Percentiles rank a stretch among this genome's conserved stretches.
Evolutionary conservation across 768 basidiomycete genomes (phyloP).

Genomic region (Paxillus rubicundulus): DNA sequence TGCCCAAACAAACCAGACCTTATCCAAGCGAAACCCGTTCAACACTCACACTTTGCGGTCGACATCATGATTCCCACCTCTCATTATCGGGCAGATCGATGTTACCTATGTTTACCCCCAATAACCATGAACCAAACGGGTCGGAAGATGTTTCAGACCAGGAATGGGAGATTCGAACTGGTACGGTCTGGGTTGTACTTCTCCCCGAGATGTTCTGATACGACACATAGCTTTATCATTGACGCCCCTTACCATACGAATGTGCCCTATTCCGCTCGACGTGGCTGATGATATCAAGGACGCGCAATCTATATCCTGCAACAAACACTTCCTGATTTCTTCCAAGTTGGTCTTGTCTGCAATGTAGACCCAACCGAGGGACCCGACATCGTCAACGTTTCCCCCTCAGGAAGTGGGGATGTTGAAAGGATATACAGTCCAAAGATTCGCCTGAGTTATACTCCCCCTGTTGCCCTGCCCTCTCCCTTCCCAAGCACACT

Average conservation of each 20-base stretch:
- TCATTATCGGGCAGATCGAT: constrained; percentile 8
- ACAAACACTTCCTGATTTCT: constrained; percentile 71
- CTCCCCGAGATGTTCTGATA: constrained; percentile 27
- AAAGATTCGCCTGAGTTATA: constrained; percentile 60
- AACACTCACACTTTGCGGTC: constrained; percentile 19
- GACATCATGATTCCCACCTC: neutral
- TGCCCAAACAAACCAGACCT: constrained; percentile 1
- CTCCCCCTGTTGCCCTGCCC: constrained; percentile 63
- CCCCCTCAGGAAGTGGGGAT: constrained; percentile 28
- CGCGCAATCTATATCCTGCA: constrained; percentile 68
- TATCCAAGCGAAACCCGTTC: constrained; percentile 4
- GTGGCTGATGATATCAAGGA: constrained; percentile 38
- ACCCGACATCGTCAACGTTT: constrained; percentile 27
- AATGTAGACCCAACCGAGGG: constrained; percentile 47
- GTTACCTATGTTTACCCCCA: constrained; percentile 24
- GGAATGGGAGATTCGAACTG: constrained; percentile 79
- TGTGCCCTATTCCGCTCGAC: neutral
- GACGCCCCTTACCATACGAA: neutral
- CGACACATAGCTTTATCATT: constrained; percentile 17
- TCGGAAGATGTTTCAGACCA: constrained; percentile 49
- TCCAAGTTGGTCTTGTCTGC: constrained; percentile 61
- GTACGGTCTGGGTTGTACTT: constrained; percentile 34
- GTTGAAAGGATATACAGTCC: constrained; percentile 60
- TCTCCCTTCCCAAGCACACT: constrained; percentile 68
- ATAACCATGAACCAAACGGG: constrained; percentile 8